phyloP scores from a whole-genome alignment of 768 basidiomycete species.

The Boletus rufocinnamomeus region DNA sequence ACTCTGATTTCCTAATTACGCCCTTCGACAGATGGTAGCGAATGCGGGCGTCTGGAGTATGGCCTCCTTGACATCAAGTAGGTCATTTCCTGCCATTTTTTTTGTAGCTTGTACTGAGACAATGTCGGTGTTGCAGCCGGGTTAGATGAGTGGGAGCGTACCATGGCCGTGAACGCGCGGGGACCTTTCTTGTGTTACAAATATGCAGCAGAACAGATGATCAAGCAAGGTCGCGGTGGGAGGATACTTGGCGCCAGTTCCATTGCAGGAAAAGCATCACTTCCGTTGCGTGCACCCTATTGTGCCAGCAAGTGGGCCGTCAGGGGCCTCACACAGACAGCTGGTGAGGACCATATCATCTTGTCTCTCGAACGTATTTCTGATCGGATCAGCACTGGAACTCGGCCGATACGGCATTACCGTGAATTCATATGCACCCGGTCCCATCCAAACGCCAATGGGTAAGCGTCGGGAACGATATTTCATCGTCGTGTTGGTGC shows the following conservation, averaged over 20 bases:
- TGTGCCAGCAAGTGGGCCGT: conserved; percentile 41
- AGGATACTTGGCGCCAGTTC: conserved; percentile 48
- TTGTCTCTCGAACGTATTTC: not conserved
- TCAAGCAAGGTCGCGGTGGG: conserved; percentile 49
- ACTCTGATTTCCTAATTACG: not conserved
- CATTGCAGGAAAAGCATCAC: not conserved
- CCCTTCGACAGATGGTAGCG: conserved; percentile 12
- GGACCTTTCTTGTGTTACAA: conserved; percentile 63
- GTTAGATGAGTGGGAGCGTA: conserved; percentile 1
- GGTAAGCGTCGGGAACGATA: conserved; percentile 17
- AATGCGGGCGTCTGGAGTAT: conserved; percentile 4
- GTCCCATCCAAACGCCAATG: conserved; percentile 33
- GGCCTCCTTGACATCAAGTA: conserved; percentile 5
- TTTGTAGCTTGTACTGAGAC: not conserved
- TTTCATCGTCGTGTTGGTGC: not conserved
- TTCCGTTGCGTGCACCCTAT: conserved; percentile 10
- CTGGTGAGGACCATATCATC: conserved; percentile 25
- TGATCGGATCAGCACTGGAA: conserved; percentile 22
- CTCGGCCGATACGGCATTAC: conserved; percentile 35
- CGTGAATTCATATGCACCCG: conserved; percentile 42
- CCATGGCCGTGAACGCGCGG: conserved; percentile 45
- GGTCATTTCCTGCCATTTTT: not conserved
- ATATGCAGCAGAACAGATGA: conserved; percentile 62
- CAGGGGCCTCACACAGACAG: conserved; percentile 40
- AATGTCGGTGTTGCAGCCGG: not conserved